Evolutionary conservation across 2,329 filamentous ascomycete species (phyloP), one percentile per base, ranked within the genome.

Genomic region (Ascochyta lentis): DNA sequence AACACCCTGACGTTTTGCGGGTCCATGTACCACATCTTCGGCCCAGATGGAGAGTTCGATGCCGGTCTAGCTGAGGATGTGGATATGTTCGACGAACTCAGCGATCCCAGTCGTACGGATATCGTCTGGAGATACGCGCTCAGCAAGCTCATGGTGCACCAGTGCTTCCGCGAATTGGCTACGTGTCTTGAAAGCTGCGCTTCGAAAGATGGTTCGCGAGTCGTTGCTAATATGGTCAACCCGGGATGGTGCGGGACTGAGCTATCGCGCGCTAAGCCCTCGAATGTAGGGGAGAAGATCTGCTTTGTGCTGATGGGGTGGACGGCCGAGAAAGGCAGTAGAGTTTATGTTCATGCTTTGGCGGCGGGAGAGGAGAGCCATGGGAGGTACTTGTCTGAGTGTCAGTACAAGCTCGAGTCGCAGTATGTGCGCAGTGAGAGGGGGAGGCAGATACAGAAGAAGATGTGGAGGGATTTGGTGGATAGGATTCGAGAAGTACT

Each of bases 21-120:
- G 24, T 55, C 51, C 1, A 59, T 55, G 56, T 59, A 59, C 22
- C 56, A 59, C 13, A 49, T 59, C 37, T 55, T 55, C 19, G 51
- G 48, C 5, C 43, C 54, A 4, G 54, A 56, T 35, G 24, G n/a
- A 8, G 54, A 56, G 29, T 34, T 56, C 7, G 38, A 59, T 5
- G 44, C 34, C 15, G 44, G 33, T 9, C 6, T 47, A 23, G 37
- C 51, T 3, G 47, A 55, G 4, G 43, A 50, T 29, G 27, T 24
- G 4, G 48, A 55, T n/a, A 55, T 54, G 29, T 59, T 55, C 19
- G 42, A 48, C 6, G 34, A 10, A 19, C 56, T 59, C n/a, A 55
- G 56, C 34, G 13, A 51, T 19, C 33, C 46, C 3, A 35, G n/a
- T n/a, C 37, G 31, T 13, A 52, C 51, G 3, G 51, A 59, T 16